phyloP scores from a whole-genome alignment of 208 protist species.

The Strigomonas culicis region DNA sequence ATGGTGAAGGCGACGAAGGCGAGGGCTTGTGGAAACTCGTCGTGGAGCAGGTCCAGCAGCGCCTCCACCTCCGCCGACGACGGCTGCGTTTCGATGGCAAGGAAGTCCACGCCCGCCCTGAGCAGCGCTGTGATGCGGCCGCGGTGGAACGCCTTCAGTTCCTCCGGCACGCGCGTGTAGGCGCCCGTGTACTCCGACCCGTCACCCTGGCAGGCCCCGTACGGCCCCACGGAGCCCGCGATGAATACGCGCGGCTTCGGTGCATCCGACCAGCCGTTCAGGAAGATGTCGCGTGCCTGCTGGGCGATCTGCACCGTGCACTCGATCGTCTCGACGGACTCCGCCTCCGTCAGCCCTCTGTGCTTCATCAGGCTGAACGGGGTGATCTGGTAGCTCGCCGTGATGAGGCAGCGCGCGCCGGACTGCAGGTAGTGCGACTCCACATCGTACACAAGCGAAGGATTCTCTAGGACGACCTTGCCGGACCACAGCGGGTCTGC shows the following conservation, averaged over 20 bases:
- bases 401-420: conserved; percentile 55
- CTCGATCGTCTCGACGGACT: conserved; percentile 27
- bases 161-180: conserved; percentile 23
- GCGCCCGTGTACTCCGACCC: conserved; percentile 62
- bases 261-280: neutral
- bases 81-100: conserved; percentile 67
- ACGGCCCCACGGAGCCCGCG: conserved; percentile 59
- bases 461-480: conserved; percentile 43
- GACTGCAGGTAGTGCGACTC: conserved; percentile 32
- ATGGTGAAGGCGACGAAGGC: conserved; percentile 57
- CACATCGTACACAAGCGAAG: conserved; percentile 28
- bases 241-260: conserved; percentile 27
- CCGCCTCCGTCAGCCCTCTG: conserved; percentile 22
- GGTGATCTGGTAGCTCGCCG: conserved; percentile 59
- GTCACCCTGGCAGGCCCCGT: conserved; percentile 56
- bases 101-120: conserved; percentile 40
- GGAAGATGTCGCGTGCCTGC: conserved; percentile 16
- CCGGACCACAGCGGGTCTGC: conserved; percentile 59
- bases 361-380: conserved; percentile 38
- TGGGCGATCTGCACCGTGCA: conserved; percentile 37
- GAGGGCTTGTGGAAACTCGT: conserved; percentile 31
- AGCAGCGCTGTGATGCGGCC: conserved; percentile 41
- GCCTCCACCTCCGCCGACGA: conserved; percentile 36
- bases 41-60: conserved; percentile 42
- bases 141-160: conserved; percentile 53